Conservation (phyloP, 1,284 basidiomycete species). For the Stygiomarasmius scandens region DNA sequence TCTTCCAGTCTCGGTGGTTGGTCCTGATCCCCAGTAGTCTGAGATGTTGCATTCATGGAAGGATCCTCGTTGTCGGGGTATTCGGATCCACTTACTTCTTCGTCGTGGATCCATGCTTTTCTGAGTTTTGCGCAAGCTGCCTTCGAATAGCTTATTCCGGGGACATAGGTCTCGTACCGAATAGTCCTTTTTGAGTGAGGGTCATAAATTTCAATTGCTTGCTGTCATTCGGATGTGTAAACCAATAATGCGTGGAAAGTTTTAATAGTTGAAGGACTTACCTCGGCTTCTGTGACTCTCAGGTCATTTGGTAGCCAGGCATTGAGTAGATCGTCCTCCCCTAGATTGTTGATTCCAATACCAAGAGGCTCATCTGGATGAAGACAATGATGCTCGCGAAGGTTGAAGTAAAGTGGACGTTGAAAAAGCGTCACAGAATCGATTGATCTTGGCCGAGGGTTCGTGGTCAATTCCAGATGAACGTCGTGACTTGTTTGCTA, state of each 20-base stretch:
- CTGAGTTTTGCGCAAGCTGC: constrained; percentile 32
- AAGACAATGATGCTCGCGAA: constrained; percentile 51
- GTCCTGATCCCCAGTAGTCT: background rate
- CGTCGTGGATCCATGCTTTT: constrained; percentile 31
- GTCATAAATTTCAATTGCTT: constrained; percentile 42
- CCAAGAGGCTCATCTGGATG: constrained; percentile 36
- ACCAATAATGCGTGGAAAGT: too few species aligned
- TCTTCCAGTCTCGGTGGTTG: background rate
- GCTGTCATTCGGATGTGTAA: constrained; percentile 35
- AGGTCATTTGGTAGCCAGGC: constrained; percentile 46
- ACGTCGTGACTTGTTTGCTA: constrained; percentile 23
- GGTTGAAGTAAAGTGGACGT: constrained; percentile 40
- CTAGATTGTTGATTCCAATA: constrained; percentile 32
- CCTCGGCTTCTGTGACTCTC: constrained; percentile 33
- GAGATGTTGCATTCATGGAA: too few species aligned
- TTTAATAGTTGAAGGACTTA: constrained; percentile 25
- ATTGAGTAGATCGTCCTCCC: constrained; percentile 44
- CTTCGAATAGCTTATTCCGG: constrained; percentile 34
- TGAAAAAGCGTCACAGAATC: constrained; percentile 30
- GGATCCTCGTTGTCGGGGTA: background rate
- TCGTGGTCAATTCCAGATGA: constrained; percentile 28
- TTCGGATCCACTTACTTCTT: background rate
- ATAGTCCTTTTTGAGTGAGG: constrained; percentile 34
- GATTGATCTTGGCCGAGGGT: constrained; percentile 20
- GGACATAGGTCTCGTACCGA: constrained; percentile 46